Base-by-base conservation (phyloP, 345 rosid species). In the Camelina neglecta region DNA sequence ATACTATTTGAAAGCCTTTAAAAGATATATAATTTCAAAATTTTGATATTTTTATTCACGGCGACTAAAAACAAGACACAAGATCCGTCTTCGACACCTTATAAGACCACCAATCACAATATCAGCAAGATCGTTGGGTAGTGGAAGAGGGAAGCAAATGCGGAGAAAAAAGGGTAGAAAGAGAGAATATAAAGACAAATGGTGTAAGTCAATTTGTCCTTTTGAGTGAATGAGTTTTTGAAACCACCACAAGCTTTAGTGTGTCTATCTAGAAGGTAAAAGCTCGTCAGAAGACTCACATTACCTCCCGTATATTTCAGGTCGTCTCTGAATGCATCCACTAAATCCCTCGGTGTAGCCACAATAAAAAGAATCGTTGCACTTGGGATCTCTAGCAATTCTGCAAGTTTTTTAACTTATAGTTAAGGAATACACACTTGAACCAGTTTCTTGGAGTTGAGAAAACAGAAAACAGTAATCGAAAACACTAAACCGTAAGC, bases 211-310 rank as follows among this genome's bases (percentile, higher is more conserved):
- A 86, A 74, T 71, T 90, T 93, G 49, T 89, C 85, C 67, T 82
- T 69, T 24, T 83, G 85, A 6, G 90, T 88, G 68, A 91, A 87
- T 6, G 94, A 85, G 51, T 89, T 89, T 65, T 91, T 84, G 89
- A 81, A 86, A 61, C 96, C 96, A 7, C 91, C 98, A 4, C 92
- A 83, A 21, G 94, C 90, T 36, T 89, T 85, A 63, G 85, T 84
- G 84, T 93, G 94, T 61, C 82, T 85, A 75, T 81, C 82, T 56
- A 91, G 68, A 4, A 91, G 82, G 87, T 86, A 87, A 65, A 83
- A 69, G 24, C 87, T 93, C 1, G 82, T 84, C 38, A 71, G 0
- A 12, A 89, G 84, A 59, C 93, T 86, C 50, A 84, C 77, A 11
- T 15, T 7, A 23, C 15, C 2, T 49, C 76, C 81, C 2, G 8